These are phyloP conservation scores for Diospyros kaki DNA, from an alignment of 148 eudicot genomes.

Conservation along the genomic window DNA sequence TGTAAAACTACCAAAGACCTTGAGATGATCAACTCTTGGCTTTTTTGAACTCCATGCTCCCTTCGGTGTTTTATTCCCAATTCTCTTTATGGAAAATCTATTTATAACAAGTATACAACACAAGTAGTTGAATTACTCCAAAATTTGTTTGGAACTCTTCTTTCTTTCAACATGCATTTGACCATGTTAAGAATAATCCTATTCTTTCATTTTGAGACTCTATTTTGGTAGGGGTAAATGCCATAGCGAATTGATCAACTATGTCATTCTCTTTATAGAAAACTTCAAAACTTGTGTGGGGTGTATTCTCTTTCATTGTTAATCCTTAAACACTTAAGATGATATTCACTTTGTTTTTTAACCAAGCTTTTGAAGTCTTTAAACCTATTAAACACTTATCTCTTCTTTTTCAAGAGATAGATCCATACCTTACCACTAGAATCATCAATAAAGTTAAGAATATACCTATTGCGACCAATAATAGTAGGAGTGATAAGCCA, in stretches of 20 bases:
- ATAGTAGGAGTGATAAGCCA: too few species aligned
- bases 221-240: neutral
- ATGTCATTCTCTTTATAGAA: neutral
- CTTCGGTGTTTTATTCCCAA: neutral
- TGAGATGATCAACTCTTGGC: conserved; percentile 2
- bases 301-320: neutral
- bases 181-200: neutral
- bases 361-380: neutral
- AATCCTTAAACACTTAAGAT: neutral
- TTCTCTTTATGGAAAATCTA: neutral
- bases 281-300: neutral
- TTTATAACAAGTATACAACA: neutral
- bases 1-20: neutral
- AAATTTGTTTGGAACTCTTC: neutral
- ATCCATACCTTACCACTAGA: neutral
- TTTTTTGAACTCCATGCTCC: neutral
- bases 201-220: neutral
- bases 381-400: too few species aligned
- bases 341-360: neutral
- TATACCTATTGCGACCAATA: neutral
- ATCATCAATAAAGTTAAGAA: neutral
- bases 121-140: neutral
- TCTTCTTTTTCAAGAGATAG: too few species aligned
- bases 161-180: too few species aligned
- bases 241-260: too few species aligned